Evolutionary conservation across 371 early-diverging fungal species (phyloP).

Genomic region (Nematocida homosporus): DNA sequence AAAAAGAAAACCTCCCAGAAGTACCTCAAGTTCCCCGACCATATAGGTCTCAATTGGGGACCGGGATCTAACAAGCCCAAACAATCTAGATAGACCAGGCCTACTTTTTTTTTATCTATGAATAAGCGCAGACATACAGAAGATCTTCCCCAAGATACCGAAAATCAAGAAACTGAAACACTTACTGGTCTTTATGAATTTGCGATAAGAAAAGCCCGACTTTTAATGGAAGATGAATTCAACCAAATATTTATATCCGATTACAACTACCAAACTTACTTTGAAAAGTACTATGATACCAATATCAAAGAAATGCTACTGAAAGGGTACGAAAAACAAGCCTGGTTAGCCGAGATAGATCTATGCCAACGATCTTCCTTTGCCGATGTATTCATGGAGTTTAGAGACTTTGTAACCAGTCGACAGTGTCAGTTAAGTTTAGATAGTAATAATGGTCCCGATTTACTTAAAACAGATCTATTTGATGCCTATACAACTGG

Average conservation of each 20-base stretch:
- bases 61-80: constrained; percentile 22
- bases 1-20: constrained; percentile 4
- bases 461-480: constrained; percentile 25
- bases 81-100: not conserved
- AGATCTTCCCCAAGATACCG: not conserved
- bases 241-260: not conserved
- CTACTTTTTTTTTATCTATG: constrained; percentile 31
- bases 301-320: constrained; percentile 19
- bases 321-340: constrained; percentile 5
- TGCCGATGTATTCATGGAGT: constrained; percentile 43
- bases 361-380: not conserved
- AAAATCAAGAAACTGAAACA: not conserved
- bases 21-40: constrained; percentile 48
- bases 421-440: not conserved
- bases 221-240: constrained; percentile 43
- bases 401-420: constrained; percentile 49
- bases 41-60: constrained; percentile 42
- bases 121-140: constrained; percentile 30
- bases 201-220: not conserved
- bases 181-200: not conserved
- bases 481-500: constrained; percentile 22
- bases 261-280: constrained; percentile 23
- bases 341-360: constrained; percentile 33
- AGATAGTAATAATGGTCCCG: not conserved
- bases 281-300: constrained; percentile 28